A percentile compares a stretch with the other conserved stretches of the same genome.
Conservation (phyloP, 2,329 filamentous ascomycete species). For the Pleurostoma richardsiae region DNA sequence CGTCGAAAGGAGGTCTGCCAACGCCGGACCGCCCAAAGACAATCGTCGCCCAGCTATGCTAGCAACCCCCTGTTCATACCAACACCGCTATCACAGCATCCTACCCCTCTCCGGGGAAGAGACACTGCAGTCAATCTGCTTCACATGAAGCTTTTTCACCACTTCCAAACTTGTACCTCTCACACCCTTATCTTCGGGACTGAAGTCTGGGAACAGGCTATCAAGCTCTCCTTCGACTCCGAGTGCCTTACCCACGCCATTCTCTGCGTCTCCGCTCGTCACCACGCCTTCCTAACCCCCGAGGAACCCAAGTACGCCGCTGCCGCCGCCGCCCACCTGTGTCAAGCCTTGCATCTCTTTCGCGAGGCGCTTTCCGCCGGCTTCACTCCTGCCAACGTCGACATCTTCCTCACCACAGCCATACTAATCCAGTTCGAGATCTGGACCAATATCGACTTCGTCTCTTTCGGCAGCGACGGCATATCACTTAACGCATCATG, state of each 20-base stretch:
- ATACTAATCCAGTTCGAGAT: conserved; percentile 14
- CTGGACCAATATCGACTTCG: conserved; percentile 12
- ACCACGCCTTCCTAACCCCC: conserved; percentile 11
- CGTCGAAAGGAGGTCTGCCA: conserved; percentile 13
- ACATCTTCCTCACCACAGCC: conserved; percentile 14
- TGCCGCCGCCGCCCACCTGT: conserved; percentile 10
- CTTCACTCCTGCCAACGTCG: conserved; percentile 8
- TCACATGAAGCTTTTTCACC: conserved; percentile 15
- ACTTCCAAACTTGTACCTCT: conserved; percentile 12
- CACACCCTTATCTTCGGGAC: conserved; percentile 10
- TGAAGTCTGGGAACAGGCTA: conserved; percentile 9
- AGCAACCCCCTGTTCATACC: neutral
- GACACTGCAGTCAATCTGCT: conserved; percentile 9
- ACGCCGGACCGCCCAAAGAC: neutral
- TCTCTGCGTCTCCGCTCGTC: conserved; percentile 13
- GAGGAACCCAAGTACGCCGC: conserved; percentile 1
- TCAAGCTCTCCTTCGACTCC: conserved; percentile 14
- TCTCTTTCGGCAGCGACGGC: conserved; percentile 4
- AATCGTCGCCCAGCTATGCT: neutral
- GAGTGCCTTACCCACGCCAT: conserved; percentile 14
- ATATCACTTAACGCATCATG: neutral
- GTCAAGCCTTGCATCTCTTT: conserved; percentile 9
- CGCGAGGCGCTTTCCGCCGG: conserved; percentile 5
- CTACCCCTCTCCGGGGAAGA: neutral
- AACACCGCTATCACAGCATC: too few relatives aligned